A percentile compares a stretch with the other conserved stretches of the same genome.
Conservation (phyloP, 73 alveolate species). For the Tetrahymena thermophila region DNA sequence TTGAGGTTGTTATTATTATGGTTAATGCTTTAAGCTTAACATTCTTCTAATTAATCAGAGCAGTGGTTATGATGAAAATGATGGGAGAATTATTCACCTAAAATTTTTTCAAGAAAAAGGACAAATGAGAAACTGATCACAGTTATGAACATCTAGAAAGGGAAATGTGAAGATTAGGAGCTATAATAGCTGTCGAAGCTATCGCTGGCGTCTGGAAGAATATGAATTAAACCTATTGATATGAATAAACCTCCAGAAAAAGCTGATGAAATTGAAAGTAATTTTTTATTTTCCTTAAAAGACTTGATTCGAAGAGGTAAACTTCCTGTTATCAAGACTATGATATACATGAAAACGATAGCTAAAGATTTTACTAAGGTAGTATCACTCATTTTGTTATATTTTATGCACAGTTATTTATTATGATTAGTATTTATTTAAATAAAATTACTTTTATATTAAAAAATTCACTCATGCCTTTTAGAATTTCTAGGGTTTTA, state of each 20-base stretch:
- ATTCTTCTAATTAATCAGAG: not conserved
- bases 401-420: not conserved
- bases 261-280: not conserved
- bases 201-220: not conserved
- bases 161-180: not conserved
- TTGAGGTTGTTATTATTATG: not conserved
- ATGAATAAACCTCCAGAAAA: not conserved
- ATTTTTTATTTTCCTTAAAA: not conserved
- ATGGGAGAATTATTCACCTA: not conserved
- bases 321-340: not conserved
- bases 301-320: not conserved
- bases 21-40: too few species aligned
- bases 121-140: not conserved
- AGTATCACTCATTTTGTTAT: not conserved
- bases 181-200: not conserved
- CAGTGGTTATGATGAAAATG: not conserved
- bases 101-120: not conserved
- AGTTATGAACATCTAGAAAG: not conserved
- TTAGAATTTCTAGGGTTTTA: too few species aligned
- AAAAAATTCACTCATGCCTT: too few species aligned
- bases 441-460: too few species aligned
- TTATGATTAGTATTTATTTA: too few species aligned
- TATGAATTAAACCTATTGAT: not conserved
- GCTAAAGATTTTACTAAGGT: not conserved
- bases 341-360: not conserved